These are phyloP conservation scores for Huntiella decipiens DNA, from an alignment of 2,329 filamentous ascomycete genomes.

Conservation along the genomic window DNA sequence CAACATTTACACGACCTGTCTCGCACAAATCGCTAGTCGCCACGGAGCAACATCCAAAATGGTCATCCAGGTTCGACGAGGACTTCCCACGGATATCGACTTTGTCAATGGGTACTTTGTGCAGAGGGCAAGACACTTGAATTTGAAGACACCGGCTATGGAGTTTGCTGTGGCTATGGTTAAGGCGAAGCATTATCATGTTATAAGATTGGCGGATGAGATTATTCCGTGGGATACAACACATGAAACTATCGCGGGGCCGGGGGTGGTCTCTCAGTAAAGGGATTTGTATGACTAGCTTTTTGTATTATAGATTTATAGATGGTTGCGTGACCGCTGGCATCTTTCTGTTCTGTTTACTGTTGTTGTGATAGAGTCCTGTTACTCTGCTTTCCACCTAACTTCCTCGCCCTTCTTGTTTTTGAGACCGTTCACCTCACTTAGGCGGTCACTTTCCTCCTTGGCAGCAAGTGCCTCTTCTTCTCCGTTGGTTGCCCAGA, in stretches of 20 bases:
- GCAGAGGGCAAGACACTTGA: constrained; percentile 48
- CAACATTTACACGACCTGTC: constrained; percentile 41
- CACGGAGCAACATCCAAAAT: constrained; percentile 42
- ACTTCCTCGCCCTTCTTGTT: constrained; percentile 11
- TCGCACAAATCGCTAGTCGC: constrained; percentile 34
- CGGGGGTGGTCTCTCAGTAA: not conserved
- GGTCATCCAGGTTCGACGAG: constrained; percentile 42
- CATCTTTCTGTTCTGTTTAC: constrained; percentile 4
- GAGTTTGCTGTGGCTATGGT: constrained; percentile 55
- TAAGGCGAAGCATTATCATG: constrained; percentile 40
- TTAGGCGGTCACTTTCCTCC: too few species aligned
- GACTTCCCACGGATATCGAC: constrained; percentile 54
- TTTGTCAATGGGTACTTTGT: constrained; percentile 84
- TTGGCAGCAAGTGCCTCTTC: not conserved
- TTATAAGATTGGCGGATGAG: constrained; percentile 17
- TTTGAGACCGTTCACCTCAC: constrained; percentile 7
- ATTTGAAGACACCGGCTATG: constrained; percentile 54
- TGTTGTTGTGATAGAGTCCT: not conserved
- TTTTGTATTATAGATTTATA: not conserved
- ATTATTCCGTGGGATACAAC: constrained; percentile 15
- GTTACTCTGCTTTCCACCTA: constrained; percentile 10
- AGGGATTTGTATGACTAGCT: not conserved
- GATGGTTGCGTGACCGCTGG: too few species aligned
- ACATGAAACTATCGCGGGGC: not conserved
- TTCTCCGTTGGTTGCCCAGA: constrained; percentile 71